A percentile compares a stretch with the other conserved stretches of the same genome.
Evolutionary conservation across 2,329 filamentous ascomycete genomes (phyloP).

Genomic region (Xylaria multiplex): DNA sequence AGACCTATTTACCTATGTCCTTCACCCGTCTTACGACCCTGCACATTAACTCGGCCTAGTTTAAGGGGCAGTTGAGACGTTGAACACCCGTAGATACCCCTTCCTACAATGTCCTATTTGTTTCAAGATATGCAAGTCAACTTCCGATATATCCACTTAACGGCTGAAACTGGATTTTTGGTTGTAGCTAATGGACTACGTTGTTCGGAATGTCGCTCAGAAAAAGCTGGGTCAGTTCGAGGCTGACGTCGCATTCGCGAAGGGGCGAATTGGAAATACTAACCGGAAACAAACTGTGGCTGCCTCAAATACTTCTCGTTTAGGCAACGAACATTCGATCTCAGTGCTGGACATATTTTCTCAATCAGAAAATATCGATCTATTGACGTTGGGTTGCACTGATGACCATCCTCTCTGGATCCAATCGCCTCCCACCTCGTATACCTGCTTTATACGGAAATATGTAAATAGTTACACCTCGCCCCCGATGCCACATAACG

Average conservation of each 20-base stretch:
- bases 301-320: slow-evolving; percentile 7
- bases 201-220: neutral
- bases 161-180: slow-evolving; percentile 14
- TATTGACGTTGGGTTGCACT: slow-evolving; percentile 7
- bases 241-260: slow-evolving; percentile 5
- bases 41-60: neutral
- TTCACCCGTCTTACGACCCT: neutral
- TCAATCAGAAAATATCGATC: slow-evolving; percentile 4
- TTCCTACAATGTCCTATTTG: slow-evolving; percentile 8
- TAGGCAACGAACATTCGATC: slow-evolving; percentile 3
- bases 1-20: neutral
- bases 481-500: slow-evolving; percentile 2
- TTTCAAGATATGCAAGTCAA: slow-evolving; percentile 9
- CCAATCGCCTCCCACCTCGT: slow-evolving; percentile 10
- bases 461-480: neutral
- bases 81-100: neutral
- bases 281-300: slow-evolving; percentile 13
- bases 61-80: slow-evolving; percentile 2
- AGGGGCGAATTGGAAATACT: neutral
- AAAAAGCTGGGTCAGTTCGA: neutral
- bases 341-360: neutral
- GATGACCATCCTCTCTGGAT: neutral
- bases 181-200: slow-evolving; percentile 3
- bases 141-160: neutral
- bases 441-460: slow-evolving; percentile 13